Percentiles rank a stretch among this genome's conserved stretches.
These are phyloP conservation scores for Botryotinia convoluta DNA, from an alignment of 2,329 filamentous ascomycete genomes.

Conservation along the genomic window DNA sequence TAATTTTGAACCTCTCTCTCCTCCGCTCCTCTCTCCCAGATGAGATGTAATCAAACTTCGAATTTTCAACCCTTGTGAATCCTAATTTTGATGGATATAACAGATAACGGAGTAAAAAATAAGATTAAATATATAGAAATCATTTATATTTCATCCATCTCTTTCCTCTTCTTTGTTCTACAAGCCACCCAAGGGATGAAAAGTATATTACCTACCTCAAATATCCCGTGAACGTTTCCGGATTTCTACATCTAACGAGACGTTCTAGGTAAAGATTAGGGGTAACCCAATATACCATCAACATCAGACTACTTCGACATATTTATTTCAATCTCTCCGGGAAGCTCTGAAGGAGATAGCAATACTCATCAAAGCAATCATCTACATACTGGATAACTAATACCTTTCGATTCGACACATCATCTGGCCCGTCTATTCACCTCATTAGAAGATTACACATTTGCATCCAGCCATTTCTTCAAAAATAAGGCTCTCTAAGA, in stretches of 20 bases:
- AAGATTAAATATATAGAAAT: not conserved
- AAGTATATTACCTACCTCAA: not conserved
- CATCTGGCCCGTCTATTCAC: not conserved
- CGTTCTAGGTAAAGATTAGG: not conserved
- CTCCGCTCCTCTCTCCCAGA: not conserved
- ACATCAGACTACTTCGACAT: no score
- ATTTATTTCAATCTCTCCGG: not conserved
- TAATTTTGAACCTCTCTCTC: not conserved
- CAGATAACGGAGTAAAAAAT: not conserved
- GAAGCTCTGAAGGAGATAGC: not conserved
- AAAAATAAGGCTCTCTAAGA: not conserved
- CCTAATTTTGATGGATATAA: not conserved
- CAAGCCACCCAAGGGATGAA: not conserved
- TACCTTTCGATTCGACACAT: not conserved
- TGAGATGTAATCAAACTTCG: conserved; percentile 13
- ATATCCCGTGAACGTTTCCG: not conserved
- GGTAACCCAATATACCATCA: not conserved
- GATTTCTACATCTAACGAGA: not conserved
- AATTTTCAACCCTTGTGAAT: not conserved
- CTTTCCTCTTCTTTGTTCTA: not conserved
- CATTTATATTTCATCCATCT: not conserved
- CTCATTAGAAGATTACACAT: not conserved
- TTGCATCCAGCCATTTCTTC: not conserved
- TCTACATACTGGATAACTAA: not conserved
- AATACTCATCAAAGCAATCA: not conserved